phyloP scores from a whole-genome alignment of 257 asterid species.

The Catharanthus roseus region DNA sequence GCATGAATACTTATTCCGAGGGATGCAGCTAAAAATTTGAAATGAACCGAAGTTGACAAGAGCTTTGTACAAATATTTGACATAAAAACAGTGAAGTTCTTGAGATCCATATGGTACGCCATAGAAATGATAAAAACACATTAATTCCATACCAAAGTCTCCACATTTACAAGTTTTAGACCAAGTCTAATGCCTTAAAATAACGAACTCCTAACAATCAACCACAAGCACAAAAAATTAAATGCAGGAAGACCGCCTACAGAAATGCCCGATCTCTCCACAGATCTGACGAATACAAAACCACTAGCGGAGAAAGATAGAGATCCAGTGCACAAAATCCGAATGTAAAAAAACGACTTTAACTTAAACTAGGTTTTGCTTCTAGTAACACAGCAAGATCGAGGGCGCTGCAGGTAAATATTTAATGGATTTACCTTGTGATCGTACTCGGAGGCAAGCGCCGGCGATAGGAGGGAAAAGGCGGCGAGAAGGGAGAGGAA shows the following conservation, averaged over 20 bases:
- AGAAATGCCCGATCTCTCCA: not conserved
- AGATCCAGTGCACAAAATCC: constrained; percentile 12
- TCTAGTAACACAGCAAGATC: constrained; percentile 12
- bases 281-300: constrained; percentile 19
- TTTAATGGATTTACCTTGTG: constrained; percentile 27
- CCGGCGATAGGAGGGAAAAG: constrained; percentile 25
- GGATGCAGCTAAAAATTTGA: not conserved
- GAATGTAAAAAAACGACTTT: not conserved
- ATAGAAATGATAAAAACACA: not conserved
- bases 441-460: constrained; percentile 42
- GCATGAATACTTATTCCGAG: not conserved
- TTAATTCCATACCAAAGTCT: not conserved
- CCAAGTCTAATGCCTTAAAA: not conserved
- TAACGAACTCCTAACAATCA: not conserved
- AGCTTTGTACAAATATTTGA: not conserved
- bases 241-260: not conserved
- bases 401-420: not conserved
- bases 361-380: not conserved
- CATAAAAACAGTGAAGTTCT: not conserved
- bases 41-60: not conserved
- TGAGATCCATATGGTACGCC: constrained; percentile 5
- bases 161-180: not conserved
- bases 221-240: not conserved
- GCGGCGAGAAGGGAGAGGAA: constrained; percentile 21
- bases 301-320: not conserved